Evolutionary conservation across 2,329 filamentous ascomycete species (phyloP).

Genomic region (Eutypella sp.): DNA sequence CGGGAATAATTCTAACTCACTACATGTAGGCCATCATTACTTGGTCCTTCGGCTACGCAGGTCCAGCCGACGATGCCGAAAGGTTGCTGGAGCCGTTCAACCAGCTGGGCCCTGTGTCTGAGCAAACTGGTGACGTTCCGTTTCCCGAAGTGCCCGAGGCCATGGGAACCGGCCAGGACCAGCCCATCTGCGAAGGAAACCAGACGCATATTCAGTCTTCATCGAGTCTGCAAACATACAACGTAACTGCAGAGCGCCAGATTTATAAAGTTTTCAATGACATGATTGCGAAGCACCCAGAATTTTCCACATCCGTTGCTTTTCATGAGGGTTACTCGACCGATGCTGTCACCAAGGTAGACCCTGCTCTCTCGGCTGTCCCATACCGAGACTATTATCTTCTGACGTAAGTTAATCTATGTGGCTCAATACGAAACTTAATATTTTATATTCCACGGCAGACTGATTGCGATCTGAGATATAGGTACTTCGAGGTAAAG

Average conservation of each 20-base stretch:
- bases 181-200: not conserved
- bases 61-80: conserved; percentile 16
- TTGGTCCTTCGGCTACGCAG: conserved; percentile 19
- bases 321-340: not conserved
- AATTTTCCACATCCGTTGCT: not conserved
- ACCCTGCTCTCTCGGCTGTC: not conserved
- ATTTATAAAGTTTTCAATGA: conserved; percentile 15
- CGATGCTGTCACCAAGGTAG: not conserved
- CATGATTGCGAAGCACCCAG: conserved; percentile 4
- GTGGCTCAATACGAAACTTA: not conserved
- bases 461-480: not conserved
- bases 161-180: not conserved
- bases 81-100: conserved; percentile 16
- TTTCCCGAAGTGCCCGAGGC: conserved; percentile 11
- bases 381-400: not conserved
- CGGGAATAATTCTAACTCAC: not conserved
- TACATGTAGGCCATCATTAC: conserved; percentile 9
- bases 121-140: conserved; percentile 10
- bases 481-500: not conserved
- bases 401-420: not conserved
- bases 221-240: conserved; percentile 12
- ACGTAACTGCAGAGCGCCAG: conserved; percentile 15
- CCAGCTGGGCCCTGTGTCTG: conserved; percentile 7
- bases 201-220: conserved; percentile 2
- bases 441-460: not conserved